Conservation (phyloP, 2,329 filamentous ascomycete genomes). For the Rutstroemia sp. region DNA sequence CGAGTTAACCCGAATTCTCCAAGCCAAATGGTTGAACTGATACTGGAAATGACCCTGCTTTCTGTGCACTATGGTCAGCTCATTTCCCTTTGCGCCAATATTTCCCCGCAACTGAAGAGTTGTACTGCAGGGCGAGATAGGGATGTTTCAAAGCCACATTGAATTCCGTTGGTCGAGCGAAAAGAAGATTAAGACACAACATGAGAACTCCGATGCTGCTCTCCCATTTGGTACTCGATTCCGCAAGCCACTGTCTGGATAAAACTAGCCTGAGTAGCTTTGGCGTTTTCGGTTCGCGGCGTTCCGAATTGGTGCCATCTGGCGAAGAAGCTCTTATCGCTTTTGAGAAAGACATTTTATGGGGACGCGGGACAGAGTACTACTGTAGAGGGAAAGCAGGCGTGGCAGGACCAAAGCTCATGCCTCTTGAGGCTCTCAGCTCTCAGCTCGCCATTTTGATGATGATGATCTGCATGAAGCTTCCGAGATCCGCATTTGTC, state of each 20-base stretch:
- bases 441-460: neutral
- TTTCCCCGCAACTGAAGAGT: neutral
- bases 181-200: neutral
- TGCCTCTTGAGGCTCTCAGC: neutral
- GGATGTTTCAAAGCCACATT: neutral
- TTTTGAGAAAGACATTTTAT: neutral
- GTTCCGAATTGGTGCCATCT: neutral
- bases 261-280: neutral
- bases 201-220: neutral
- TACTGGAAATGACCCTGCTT: neutral
- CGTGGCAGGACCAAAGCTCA: too few relatives aligned
- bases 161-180: neutral
- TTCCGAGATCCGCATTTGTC: neutral
- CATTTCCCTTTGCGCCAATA: neutral
- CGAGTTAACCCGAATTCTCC: neutral
- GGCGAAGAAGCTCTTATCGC: neutral
- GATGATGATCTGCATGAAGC: conserved; percentile 1
- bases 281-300: neutral
- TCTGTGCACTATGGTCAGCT: neutral
- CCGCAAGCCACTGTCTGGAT: conserved; percentile 1
- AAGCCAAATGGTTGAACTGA: neutral
- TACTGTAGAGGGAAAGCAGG: neutral
- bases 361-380: neutral
- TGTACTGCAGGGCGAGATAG: neutral
- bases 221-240: neutral